phyloP scores from a whole-genome alignment of 345 rosid species.

The Zanthoxylum bungeanum region DNA sequence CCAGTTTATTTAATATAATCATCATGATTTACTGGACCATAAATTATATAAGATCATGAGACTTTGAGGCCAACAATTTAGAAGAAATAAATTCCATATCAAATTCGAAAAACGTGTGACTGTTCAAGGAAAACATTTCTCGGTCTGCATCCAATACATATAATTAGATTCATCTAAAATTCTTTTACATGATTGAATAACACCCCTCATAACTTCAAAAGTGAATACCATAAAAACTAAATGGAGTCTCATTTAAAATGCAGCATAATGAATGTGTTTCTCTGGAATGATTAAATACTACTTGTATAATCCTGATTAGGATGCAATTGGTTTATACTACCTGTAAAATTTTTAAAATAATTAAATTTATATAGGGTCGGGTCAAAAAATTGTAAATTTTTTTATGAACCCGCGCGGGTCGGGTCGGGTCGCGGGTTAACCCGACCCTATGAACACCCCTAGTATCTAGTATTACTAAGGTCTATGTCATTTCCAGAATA shows the following conservation, averaged over 20 bases:
- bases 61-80: neutral
- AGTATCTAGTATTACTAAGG: no score
- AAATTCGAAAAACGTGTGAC: neutral
- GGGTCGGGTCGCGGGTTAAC: no score
- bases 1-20: neutral
- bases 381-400: no score
- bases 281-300: neutral
- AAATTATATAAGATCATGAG: neutral
- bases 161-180: neutral
- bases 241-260: neutral
- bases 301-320: neutral
- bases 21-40: neutral
- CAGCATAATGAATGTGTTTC: neutral
- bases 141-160: neutral
- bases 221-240: neutral
- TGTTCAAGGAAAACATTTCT: neutral
- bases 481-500: no score
- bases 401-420: no score
- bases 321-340: constrained; percentile 1
- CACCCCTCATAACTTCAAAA: neutral
- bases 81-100: neutral
- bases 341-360: no score
- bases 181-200: neutral
- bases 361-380: no score
- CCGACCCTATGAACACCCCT: no score